Evolutionary conservation across 306 rosid species (phyloP).

Genomic region (Prosopis cineraria): DNA sequence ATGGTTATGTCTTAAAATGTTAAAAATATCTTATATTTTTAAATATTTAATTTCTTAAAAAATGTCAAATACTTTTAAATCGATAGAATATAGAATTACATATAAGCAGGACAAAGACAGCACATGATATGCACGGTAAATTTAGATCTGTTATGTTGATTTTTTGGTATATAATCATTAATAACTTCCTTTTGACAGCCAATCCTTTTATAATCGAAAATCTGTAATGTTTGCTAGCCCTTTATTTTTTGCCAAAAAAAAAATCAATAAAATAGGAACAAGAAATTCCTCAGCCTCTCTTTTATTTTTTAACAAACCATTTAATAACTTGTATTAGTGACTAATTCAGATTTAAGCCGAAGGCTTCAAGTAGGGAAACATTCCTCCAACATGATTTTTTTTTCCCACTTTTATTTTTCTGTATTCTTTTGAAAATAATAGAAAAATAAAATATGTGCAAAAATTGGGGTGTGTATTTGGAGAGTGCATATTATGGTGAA

Average conservation of each 20-base stretch:
- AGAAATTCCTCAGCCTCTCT: background rate
- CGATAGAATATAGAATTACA: background rate
- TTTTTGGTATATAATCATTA: no score
- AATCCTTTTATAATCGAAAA: no score
- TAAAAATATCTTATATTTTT: no score
- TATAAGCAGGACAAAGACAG: background rate
- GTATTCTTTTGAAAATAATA: background rate
- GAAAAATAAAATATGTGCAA: background rate
- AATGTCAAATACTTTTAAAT: no score
- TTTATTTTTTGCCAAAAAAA: background rate
- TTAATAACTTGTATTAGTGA: background rate
- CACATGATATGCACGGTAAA: background rate
- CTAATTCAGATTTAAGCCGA: no score
- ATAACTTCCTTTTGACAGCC: no score
- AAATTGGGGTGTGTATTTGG: no score
- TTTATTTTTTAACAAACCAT: background rate
- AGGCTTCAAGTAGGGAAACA: background rate
- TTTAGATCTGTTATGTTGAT: no score
- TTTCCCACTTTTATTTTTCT: background rate
- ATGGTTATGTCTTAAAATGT: no score
- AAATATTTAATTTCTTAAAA: no score
- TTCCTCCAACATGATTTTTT: background rate
- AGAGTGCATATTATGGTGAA: no score
- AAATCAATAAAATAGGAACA: background rate
- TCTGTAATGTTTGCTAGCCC: no score